Evolutionary conservation across 2,329 filamentous ascomycete genomes (phyloP), one percentile per base, ranked within the genome.

Genomic region (Zymoseptoria brevis): DNA sequence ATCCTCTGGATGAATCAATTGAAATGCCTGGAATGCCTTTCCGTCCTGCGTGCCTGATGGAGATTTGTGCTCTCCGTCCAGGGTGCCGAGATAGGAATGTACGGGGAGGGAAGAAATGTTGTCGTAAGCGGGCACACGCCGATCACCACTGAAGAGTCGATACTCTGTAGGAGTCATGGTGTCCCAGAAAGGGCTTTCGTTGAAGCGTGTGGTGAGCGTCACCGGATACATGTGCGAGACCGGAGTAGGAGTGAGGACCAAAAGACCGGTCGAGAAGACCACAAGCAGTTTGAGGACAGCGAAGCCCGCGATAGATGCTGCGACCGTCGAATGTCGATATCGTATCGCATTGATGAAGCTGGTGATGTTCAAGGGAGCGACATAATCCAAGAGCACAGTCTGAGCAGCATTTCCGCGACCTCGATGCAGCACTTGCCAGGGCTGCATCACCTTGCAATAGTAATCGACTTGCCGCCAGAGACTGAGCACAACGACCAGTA

Each of bases 381-480:
- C 16, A 50, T 58, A 58, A 24, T 58, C 57, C 21, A 58, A 29
- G 6, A 58, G 51, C 30, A 58, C 19, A 30, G 22, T 55, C 26
- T 24, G 19, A 19, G 41, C 21, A 50, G 52, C 57, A 30, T 54
- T 41, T 49, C 51, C 29, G 13, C 26, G 53, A 30, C 35, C 19
- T 29, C 19, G 16, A 8, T 41, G 57, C 8, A 58, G 52, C 19
- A 55, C 35, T 29, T 54, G 51, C 57, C 57, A 58, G 9, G 57
- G 57, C 53, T 58, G 57, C 51, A 58, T n/a, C 16, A 50, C 41
- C 51, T 58, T 58, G 53, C 57, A 58, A 45, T 54, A 50, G 24
- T 54, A 55, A 30, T 58, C 57, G 19, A 58, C 51, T 52, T 58
- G 57, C 35, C 57, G 51, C 57, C 57, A 58, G 19, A 58, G 41